Conservation (phyloP, 2,329 filamentous ascomycete genomes). For the Reticulascus tulasneorum region DNA sequence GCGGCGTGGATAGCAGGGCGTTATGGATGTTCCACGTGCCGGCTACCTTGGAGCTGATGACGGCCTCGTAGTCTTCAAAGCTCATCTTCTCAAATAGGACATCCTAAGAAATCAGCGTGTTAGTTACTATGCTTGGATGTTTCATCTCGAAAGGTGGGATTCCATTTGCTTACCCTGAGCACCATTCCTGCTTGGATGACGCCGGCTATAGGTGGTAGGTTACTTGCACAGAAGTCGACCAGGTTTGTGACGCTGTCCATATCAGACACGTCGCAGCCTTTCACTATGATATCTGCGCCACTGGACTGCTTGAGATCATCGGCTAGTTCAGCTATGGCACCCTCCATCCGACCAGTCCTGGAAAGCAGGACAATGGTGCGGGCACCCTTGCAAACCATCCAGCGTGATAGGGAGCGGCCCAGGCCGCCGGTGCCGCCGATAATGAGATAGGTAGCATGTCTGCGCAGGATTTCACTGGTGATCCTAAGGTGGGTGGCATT, state of each 20-base stretch:
- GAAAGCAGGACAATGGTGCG: conserved; percentile 24
- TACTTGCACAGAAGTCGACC: conserved; percentile 16
- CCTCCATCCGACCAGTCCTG: conserved; percentile 16
- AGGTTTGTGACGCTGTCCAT: conserved; percentile 21
- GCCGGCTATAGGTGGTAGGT: conserved; percentile 33
- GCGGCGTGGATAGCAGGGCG: conserved; percentile 17
- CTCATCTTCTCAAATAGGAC: conserved; percentile 30
- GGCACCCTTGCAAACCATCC: conserved; percentile 25
- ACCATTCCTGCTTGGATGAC: conserved; percentile 44
- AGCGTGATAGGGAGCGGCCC: conserved; percentile 15
- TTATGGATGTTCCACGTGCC: conserved; percentile 38
- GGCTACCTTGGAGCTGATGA: conserved; percentile 29
- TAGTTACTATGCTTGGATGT: too few relatives aligned
- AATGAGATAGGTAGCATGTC: conserved; percentile 15
- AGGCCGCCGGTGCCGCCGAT: conserved; percentile 21
- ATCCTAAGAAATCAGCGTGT: too few relatives aligned
- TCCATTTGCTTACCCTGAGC: conserved; percentile 18
- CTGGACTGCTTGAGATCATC: conserved; percentile 27
- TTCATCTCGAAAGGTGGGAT: background rate
- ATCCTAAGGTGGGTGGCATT: conserved; percentile 10
- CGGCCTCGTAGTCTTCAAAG: conserved; percentile 25
- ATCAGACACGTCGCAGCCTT: conserved; percentile 45
- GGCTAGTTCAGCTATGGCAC: conserved; percentile 20
- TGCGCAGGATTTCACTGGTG: conserved; percentile 16
- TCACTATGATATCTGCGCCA: conserved; percentile 40